Base-by-base conservation (phyloP, 2,329 filamentous ascomycete species). In the Ascochyta lentis region DNA sequence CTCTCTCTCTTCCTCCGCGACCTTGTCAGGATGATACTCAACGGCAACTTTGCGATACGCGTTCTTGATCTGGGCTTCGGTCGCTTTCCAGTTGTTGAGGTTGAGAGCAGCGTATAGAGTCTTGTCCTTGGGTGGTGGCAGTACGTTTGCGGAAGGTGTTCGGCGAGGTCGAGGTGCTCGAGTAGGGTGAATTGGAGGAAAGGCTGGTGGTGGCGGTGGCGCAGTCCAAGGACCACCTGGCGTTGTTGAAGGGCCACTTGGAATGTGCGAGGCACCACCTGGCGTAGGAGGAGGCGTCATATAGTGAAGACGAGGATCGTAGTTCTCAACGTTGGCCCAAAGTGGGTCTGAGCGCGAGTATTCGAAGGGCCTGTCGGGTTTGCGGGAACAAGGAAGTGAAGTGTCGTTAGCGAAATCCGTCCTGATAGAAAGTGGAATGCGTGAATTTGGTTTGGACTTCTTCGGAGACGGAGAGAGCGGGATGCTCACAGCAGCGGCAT, bases 1-100 rank as follows among this genome's bases (percentile, higher is more conserved):
- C 13, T 54, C 56, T 13, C 51, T 52, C 6, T 66, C 48, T 19
- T 59, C 43, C 2, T 51, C 56, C 0, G 49, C 9, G 1, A 56
- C 65, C 38, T 59, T 66, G 41, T 71, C 69, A 0, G 69, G 69
- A 22, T 72, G 69, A n/a, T 45, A 41, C 9, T 38, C 48, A 2
- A 61, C 29, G 0, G 64, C 63, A 2, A 56, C 49, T 22, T 48
- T 60, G 26, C 51, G 56, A 44, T 66, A 70, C 3, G 69, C 66
- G 0, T 34, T 27, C 10, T 45, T 56, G 53, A 72, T 67, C 33
- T 56, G 47, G 4, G 56, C 42, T 1, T 40, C 26, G 9, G 39
- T 57, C 5, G 42, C 64, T 7, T 46, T 50, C 63, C 60, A 67
- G 16, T 60, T 37, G 0, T 46, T 19, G 2, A 71, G 19, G 9